Evolutionary conservation across 805 yeast genomes (phyloP).

Genomic region (Lipomyces spencermartinsiae): DNA sequence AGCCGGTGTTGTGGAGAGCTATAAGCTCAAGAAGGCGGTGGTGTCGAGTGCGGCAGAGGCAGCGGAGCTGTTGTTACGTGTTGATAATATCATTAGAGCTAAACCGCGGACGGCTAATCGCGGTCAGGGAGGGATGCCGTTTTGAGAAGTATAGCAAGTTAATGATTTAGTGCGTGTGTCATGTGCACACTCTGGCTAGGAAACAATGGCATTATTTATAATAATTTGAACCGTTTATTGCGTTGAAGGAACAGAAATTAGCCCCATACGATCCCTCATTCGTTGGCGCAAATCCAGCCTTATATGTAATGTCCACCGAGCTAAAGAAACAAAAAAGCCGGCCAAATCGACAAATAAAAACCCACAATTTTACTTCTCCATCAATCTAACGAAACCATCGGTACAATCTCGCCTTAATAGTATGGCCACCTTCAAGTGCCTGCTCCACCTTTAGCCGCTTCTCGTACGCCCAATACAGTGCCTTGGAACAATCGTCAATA

Average conservation of each 20-base stretch:
- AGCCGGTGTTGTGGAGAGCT: slow-evolving; percentile 89
- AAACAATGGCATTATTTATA: not conserved
- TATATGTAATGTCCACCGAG: not conserved
- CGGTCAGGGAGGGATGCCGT: slow-evolving; percentile 11
- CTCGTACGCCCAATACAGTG: not conserved
- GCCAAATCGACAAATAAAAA: not conserved
- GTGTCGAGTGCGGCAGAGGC: slow-evolving; percentile 98
- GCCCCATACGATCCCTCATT: not conserved
- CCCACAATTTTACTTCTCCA: not conserved
- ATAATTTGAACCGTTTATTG: not conserved
- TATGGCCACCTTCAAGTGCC: not conserved
- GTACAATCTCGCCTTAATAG: not conserved
- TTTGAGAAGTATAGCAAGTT: not conserved
- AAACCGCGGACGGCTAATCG: slow-evolving; percentile 78
- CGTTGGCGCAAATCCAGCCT: not conserved
- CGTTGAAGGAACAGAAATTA: not conserved
- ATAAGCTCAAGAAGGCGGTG: slow-evolving; percentile 89
- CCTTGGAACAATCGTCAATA: not conserved
- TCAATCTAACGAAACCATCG: not conserved
- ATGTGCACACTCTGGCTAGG: not conserved
- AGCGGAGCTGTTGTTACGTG: slow-evolving; percentile 92
- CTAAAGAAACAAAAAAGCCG: not conserved
- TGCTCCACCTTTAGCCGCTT: not conserved
- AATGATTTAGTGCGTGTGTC: not conserved
- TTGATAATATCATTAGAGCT: slow-evolving; percentile 95